Conservation (phyloP, 345 rosid species). For the Gossypium bickii region DNA sequence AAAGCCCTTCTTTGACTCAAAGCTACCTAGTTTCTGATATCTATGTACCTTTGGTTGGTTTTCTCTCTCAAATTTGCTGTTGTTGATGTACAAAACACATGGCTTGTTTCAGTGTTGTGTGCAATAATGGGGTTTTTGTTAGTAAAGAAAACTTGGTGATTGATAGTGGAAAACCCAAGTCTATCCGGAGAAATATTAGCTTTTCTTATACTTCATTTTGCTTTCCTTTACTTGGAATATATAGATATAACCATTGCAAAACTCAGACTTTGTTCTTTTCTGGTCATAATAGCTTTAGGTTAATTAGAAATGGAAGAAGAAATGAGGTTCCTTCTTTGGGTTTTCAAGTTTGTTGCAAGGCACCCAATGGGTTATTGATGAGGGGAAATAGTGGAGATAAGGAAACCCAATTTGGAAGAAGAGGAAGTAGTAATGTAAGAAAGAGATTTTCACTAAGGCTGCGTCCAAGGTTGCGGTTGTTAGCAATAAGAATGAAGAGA, state of each 20-base stretch:
- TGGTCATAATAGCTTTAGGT: slow-evolving; percentile 29
- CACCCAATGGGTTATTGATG: slow-evolving; percentile 28
- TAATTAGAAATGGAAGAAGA: slow-evolving; percentile 25
- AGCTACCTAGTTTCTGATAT: neutral
- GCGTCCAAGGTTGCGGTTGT: slow-evolving; percentile 62
- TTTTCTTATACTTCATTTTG: slow-evolving; percentile 25
- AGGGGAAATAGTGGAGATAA: slow-evolving; percentile 34
- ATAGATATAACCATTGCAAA: slow-evolving; percentile 15
- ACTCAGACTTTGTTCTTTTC: slow-evolving; percentile 29
- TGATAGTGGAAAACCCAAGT: slow-evolving; percentile 23
- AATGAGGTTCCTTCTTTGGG: slow-evolving; percentile 24
- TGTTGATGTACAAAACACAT: slow-evolving; percentile 26
- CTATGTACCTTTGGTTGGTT: neutral
- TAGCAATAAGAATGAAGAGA: slow-evolving; percentile 46
- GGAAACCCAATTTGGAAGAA: slow-evolving; percentile 24
- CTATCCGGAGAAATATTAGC: slow-evolving; percentile 24
- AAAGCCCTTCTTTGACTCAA: neutral
- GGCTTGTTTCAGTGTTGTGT: slow-evolving; percentile 53
- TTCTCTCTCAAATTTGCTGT: neutral
- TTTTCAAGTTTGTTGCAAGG: slow-evolving; percentile 30
- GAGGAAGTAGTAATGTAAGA: slow-evolving; percentile 28
- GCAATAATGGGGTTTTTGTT: slow-evolving; percentile 46
- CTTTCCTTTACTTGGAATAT: slow-evolving; percentile 23
- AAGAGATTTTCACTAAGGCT: slow-evolving; percentile 57
- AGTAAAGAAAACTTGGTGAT: slow-evolving; percentile 23